Evolutionary conservation across 345 rosid species (phyloP).

Genomic region (Bruguiera parviflora): DNA sequence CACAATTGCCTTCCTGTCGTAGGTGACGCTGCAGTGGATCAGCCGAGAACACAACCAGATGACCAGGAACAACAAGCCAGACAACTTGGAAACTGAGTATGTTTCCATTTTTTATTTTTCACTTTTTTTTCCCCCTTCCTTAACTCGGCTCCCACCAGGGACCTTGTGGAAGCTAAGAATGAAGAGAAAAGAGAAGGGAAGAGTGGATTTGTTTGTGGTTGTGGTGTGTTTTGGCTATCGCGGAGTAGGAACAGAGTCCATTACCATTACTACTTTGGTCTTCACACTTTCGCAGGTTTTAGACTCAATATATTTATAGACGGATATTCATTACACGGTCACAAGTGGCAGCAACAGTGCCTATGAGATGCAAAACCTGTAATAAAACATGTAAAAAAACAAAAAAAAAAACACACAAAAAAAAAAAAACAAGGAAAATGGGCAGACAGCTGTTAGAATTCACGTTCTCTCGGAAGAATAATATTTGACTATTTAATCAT

Average conservation of each 20-base stretch:
- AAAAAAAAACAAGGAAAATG: too few relatives aligned
- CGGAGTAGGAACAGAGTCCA: not conserved
- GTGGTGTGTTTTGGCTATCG: not conserved
- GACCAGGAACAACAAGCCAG: slow-evolving; percentile 38
- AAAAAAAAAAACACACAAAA: too few relatives aligned
- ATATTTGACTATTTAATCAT: too few relatives aligned
- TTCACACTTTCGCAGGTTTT: not conserved
- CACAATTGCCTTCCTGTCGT: slow-evolving; percentile 80
- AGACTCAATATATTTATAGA: not conserved
- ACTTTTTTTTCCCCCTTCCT: not conserved
- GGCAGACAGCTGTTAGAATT: too few relatives aligned
- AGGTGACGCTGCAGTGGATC: slow-evolving; percentile 61
- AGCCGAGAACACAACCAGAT: slow-evolving; percentile 41
- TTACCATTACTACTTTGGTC: not conserved
- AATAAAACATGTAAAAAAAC: too few relatives aligned
- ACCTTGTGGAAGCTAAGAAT: not conserved
- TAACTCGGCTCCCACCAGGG: not conserved
- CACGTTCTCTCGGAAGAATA: too few relatives aligned
- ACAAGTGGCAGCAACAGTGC: too few relatives aligned
- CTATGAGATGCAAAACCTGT: too few relatives aligned
- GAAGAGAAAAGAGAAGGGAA: not conserved
- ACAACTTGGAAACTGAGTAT: slow-evolving; percentile 34
- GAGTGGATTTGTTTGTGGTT: not conserved
- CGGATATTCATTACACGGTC: not conserved
- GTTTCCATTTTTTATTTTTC: slow-evolving; percentile 37